These are phyloP conservation scores for Polytrichum commune DNA, from an alignment of 225 moss, liverwort and hornwort species.

Conservation along the genomic window DNA sequence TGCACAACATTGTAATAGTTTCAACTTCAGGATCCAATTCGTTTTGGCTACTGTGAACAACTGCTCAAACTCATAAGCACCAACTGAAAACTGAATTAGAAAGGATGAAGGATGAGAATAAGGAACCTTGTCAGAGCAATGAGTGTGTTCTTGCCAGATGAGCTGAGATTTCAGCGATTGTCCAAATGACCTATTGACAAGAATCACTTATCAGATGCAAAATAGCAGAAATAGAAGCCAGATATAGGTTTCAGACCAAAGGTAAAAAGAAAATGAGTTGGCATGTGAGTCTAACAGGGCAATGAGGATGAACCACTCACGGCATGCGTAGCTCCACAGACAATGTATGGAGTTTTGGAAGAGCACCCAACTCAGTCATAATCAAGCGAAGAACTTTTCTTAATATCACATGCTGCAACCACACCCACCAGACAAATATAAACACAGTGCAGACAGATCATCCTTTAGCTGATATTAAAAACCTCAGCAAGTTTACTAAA, in stretches of 20 bases:
- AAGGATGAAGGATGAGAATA: not conserved
- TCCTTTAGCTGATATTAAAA: not conserved
- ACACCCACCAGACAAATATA: slow-evolving; percentile 13
- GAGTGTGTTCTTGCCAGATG: slow-evolving; percentile 75
- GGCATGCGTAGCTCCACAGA: slow-evolving; percentile 81
- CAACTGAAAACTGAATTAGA: too few species aligned
- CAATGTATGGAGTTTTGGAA: slow-evolving; percentile 70
- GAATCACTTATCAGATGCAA: slow-evolving; percentile 14
- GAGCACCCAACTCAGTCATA: slow-evolving; percentile 65
- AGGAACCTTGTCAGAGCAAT: slow-evolving; percentile 66
- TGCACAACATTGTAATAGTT: slow-evolving; percentile 23
- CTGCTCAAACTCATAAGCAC: too few species aligned
- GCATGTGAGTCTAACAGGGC: not conserved
- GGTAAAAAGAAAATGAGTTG: not conserved
- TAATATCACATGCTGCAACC: slow-evolving; percentile 60
- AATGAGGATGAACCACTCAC: slow-evolving; percentile 27
- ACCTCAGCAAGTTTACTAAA: too few species aligned
- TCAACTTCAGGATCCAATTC: slow-evolving; percentile 9
- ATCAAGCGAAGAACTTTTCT: slow-evolving; percentile 53
- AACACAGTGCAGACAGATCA: slow-evolving; percentile 2
- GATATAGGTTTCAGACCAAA: not conserved
- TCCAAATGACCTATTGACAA: slow-evolving; percentile 61
- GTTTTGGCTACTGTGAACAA: too few species aligned
- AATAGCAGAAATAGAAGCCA: not conserved
- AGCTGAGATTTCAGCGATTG: slow-evolving; percentile 71